A percentile compares a stretch with the other conserved stretches of the same genome.
Evolutionary conservation across 129 eudicot species (phyloP).

Genomic region (Apium graveolens): DNA sequence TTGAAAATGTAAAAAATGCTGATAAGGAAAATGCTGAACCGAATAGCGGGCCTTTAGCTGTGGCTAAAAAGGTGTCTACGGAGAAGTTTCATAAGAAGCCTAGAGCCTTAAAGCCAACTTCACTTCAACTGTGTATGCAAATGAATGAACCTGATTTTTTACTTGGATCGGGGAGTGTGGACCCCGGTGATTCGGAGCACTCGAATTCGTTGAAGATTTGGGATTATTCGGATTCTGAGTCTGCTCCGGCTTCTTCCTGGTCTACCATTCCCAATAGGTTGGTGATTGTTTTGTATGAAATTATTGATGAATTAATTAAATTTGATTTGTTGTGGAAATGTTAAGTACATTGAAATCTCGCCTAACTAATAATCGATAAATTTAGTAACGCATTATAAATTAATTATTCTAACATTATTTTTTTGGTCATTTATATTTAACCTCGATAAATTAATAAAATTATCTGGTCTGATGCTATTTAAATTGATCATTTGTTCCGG

Average conservation of each 20-base stretch:
- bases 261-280: conserved; percentile 87
- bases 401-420: no score
- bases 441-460: no score
- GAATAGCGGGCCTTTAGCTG: background rate
- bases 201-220: conserved; percentile 60
- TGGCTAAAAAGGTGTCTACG: conserved; percentile 20
- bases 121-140: conserved; percentile 80
- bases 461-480: background rate
- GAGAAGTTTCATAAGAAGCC: conserved; percentile 40
- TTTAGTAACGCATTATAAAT: no score
- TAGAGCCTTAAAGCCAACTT: conserved; percentile 59
- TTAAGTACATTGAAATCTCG: no score
- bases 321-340: background rate
- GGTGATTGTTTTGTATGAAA: background rate
- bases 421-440: no score
- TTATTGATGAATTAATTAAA: background rate
- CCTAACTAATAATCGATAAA: no score
- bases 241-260: conserved; percentile 99
- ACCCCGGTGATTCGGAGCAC: conserved; percentile 38
- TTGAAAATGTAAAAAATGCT: conserved; percentile 4
- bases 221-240: conserved; percentile 92
- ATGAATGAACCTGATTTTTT: conserved; percentile 50
- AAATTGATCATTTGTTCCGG: background rate
- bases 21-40: conserved; percentile 35
- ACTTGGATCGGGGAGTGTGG: conserved; percentile 42